A percentile compares a stretch with the other conserved stretches of the same genome.
Conservation (phyloP, 208 protist genomes). For the Tritrichomonas foetus region DNA sequence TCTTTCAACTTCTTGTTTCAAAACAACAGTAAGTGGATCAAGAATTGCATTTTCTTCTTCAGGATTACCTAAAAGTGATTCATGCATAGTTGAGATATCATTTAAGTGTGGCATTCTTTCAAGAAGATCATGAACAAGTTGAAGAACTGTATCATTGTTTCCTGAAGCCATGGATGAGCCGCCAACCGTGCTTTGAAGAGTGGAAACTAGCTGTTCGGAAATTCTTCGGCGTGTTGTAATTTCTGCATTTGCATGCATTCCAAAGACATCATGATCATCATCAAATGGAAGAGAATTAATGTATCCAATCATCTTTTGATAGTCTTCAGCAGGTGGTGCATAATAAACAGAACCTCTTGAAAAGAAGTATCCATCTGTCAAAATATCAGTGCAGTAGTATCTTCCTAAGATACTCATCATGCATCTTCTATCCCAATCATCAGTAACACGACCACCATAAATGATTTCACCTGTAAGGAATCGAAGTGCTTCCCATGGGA, state of each 20-base stretch:
- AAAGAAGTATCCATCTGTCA: constrained; percentile 74
- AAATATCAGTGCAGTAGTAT: constrained; percentile 71
- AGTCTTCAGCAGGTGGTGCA: neutral
- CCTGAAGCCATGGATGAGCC: neutral
- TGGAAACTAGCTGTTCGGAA: neutral
- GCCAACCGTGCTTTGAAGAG: neutral
- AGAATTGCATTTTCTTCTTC: constrained; percentile 55
- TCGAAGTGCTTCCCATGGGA: constrained; percentile 88
- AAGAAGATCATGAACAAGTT: neutral
- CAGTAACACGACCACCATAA: constrained; percentile 95
- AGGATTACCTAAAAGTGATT: neutral
- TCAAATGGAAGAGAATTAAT: constrained; percentile 51
- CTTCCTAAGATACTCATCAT: constrained; percentile 76
- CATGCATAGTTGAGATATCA: neutral
- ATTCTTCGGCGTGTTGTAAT: constrained; percentile 76
- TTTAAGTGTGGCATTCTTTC: neutral
- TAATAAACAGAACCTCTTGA: neutral
- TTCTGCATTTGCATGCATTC: constrained; percentile 91
- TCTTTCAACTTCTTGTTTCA: constrained; percentile 84
- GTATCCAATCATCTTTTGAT: neutral
- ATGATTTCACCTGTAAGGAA: constrained; percentile 96
- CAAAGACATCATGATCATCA: constrained; percentile 85
- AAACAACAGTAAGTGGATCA: constrained; percentile 87
- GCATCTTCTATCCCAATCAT: constrained; percentile 82
- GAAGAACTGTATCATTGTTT: neutral